These are phyloP conservation scores for Durotheca rogersii DNA, from an alignment of 495 filamentous ascomycete species.

Conservation along the genomic window DNA sequence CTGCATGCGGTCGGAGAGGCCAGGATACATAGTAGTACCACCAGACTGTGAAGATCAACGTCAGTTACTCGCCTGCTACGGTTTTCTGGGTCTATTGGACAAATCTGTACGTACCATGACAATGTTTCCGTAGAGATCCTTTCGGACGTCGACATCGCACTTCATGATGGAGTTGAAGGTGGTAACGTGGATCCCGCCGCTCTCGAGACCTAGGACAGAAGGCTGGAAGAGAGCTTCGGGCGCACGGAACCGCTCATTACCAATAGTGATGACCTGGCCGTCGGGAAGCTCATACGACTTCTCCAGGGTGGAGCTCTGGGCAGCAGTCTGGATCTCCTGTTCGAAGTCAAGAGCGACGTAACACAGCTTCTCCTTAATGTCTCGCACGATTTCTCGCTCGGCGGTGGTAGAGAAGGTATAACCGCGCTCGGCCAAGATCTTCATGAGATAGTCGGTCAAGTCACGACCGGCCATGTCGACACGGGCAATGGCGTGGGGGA, in stretches of 20 bases:
- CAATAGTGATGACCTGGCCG: constrained; percentile 99
- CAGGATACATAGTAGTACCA: constrained; percentile 99
- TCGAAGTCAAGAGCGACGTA: constrained; percentile 99
- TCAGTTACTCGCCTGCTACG: constrained; percentile 32
- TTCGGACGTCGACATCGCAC: constrained; percentile 99
- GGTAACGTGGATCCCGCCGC: constrained; percentile 98
- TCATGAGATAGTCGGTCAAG: constrained; percentile 99
- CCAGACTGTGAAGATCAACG: constrained; percentile 65
- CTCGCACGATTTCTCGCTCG: constrained; percentile 99
- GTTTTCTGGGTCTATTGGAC: too few relatives aligned
- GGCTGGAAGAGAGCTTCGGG: constrained; percentile 99
- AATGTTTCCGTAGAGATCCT: constrained; percentile 99
- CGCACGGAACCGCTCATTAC: constrained; percentile 99
- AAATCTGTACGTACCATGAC: constrained; percentile 93
- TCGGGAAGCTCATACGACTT: constrained; percentile 99
- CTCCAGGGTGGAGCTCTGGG: constrained; percentile 93
- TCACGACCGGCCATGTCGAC: constrained; percentile 99
- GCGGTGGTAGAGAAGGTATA: constrained; percentile 99
- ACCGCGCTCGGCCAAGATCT: constrained; percentile 97
- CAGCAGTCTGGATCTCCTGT: constrained; percentile 99
- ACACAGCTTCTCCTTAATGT: constrained; percentile 99
- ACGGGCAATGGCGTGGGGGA: constrained; percentile 98
- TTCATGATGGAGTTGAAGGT: constrained; percentile 99
- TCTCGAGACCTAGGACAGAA: constrained; percentile 95
- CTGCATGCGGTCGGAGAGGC: constrained; percentile 99